Evolutionary conservation across 129 eudicot species (phyloP), one percentile per base, ranked within the genome.

Genomic region (Dittrichia graveolens): DNA sequence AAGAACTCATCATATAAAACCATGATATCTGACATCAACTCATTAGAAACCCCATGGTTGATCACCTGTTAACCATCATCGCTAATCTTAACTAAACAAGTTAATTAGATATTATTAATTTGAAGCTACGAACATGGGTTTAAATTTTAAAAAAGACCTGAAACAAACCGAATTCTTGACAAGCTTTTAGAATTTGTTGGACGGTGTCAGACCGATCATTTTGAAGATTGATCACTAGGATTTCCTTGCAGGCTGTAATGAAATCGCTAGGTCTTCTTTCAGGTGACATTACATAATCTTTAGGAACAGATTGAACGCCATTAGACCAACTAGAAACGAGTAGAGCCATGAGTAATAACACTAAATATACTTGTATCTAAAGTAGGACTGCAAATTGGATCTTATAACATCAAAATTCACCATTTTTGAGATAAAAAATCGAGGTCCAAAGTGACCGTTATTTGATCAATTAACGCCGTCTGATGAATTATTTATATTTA

Each of bases 301-400:
- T 61, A 56, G 89, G 89, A 15, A 84, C 40, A 15, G 83, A 77
- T 56, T 77, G 57, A 55, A 78, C 76, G 50, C 72, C 75, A 66
- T 81, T 70, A 43, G 83, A 81, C 89, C 85, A 84, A 52, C 67
- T 81, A 63, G 89, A 56, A 38, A 84, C 78, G 15, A 84, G 83
- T 71, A 58, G 43, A 59, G 79, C 81, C 78, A 80, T 66, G 64
- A 57, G 66, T 46, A 52, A 73, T 0, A 57, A 24, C 2, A 0
- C 9, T 61, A 5, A n/a, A 42, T 53, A 40, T 65, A 44, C 15
- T 65, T 9, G 52, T 75, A 42, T 14, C 13, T 14, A 64, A 54
- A 24, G 7, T 44, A 44, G 50, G 73, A 42, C 35, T 42, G 31
- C 7, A 46, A 43, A 46, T 5, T 7, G 42, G 60, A 54, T 67